phyloP scores from a whole-genome alignment of 768 basidiomycete species.

The Mycena metata region DNA sequence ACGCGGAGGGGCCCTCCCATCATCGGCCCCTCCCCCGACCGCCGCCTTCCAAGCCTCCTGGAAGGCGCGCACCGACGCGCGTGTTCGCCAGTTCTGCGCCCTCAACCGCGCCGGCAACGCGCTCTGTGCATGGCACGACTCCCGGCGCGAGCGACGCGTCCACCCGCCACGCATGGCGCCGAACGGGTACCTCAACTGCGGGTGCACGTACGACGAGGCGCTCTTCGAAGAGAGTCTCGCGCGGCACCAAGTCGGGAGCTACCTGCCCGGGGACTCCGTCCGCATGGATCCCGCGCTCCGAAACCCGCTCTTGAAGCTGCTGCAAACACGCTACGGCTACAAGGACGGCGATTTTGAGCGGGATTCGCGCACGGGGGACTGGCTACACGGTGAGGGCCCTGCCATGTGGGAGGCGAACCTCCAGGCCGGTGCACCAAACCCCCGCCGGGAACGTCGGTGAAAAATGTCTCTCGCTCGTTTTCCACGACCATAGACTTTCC shows the following conservation, averaged over 20 bases:
- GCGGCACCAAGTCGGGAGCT: slow-evolving; percentile 84
- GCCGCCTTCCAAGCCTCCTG: slow-evolving; percentile 72
- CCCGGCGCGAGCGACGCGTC: slow-evolving; percentile 82
- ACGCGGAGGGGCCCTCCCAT: slow-evolving; percentile 40
- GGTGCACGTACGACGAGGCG: slow-evolving; percentile 87
- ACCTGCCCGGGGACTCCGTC: slow-evolving; percentile 86
- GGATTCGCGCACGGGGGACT: slow-evolving; percentile 71
- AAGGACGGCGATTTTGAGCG: slow-evolving; percentile 90
- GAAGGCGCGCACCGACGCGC: slow-evolving; percentile 81
- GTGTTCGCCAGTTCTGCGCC: slow-evolving; percentile 80
- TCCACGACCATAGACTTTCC: slow-evolving; percentile 24
- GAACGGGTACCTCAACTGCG: slow-evolving; percentile 83
- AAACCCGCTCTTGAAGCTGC: slow-evolving; percentile 80
- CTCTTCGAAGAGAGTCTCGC: slow-evolving; percentile 89
- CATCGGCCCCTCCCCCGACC: slow-evolving; percentile 54
- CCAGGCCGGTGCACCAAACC: slow-evolving; percentile 55
- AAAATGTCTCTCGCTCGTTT: not conserved
- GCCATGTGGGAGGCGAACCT: slow-evolving; percentile 73
- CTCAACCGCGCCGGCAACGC: slow-evolving; percentile 91
- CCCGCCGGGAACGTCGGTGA: slow-evolving; percentile 38
- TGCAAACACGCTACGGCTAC: slow-evolving; percentile 82
- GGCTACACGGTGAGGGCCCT: slow-evolving; percentile 78
- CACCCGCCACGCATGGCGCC: slow-evolving; percentile 88
- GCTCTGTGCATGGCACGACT: slow-evolving; percentile 92
- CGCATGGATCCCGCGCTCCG: slow-evolving; percentile 91